Evolutionary conservation across 2,329 filamentous ascomycete genomes (phyloP), one percentile per base, ranked within the genome.

Genomic region (Alternaria alternata): DNA sequence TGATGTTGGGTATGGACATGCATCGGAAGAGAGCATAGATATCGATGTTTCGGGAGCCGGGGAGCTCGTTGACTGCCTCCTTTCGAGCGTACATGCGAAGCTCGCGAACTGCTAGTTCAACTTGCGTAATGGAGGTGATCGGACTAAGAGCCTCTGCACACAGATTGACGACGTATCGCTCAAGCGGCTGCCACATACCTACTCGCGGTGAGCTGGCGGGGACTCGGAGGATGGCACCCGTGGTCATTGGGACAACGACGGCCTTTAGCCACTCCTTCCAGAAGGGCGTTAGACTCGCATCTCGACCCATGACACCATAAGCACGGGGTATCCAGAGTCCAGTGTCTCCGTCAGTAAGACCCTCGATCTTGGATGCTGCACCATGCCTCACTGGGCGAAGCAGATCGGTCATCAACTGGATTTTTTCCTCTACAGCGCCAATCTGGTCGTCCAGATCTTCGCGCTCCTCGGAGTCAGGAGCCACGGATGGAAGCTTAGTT

Each of bases 201-300:
- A 97, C 89, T 71, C 89, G 92, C 12, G 95, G 94, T 5, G 94
- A 98, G 78, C 91, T 96, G 9, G 92, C 85, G 7, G 95, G 93
- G 7, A 99, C 89, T 57, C 94, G 87, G 67, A 95, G 81, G 30
- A 99, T 85, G 14, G 86, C 88, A 20, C 94, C 93, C 74, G 96
- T 93, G 1, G 89, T 93, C 95, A 98, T 99, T 28, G 95, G 95
- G 22, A 97, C 92, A n/a, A 95, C 84, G 9, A 98, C 87, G 7
- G 94, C 94, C 78, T 93, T 91, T 48, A 99, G 86, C 95, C 95
- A 99, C 77, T 99, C 95, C 79, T 98, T 98, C 94, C 94, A 99
- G 80, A 99, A 98, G 32, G 89, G 88, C 65, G 94, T 93, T 80
- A 96, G 87, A 61, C 88, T 90, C 12, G 85, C 85, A 75, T 99